These are phyloP conservation scores for Colletotrichum horii DNA, from an alignment of 2,329 filamentous ascomycete species.

Conservation along the genomic window DNA sequence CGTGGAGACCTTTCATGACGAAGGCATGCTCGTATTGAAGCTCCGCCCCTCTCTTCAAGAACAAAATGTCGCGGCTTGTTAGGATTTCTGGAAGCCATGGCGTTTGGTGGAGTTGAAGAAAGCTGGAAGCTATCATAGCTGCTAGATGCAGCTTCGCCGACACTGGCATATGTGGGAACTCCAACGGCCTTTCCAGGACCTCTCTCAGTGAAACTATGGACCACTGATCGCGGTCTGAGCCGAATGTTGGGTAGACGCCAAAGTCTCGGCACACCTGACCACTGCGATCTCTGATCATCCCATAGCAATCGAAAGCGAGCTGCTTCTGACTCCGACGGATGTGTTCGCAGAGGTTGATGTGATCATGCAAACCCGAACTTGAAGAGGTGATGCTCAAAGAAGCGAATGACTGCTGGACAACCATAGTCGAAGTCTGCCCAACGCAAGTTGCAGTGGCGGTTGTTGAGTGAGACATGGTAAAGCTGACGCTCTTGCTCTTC, in stretches of 20 bases:
- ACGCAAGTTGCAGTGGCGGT: not conserved
- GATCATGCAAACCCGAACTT: rapidly evolving
- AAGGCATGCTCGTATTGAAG: not conserved
- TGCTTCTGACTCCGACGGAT: not conserved
- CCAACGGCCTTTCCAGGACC: not conserved
- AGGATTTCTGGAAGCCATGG: slow-evolving; percentile 23
- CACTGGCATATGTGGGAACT: not conserved
- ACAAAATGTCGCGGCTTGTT: slow-evolving; percentile 3
- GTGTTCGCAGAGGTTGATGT: not conserved
- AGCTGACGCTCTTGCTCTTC: not conserved
- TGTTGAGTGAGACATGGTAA: not conserved
- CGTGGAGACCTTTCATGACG: not conserved
- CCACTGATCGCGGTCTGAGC: not conserved
- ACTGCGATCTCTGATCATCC: not conserved
- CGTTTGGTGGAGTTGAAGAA: slow-evolving; percentile 28
- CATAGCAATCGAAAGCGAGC: not conserved
- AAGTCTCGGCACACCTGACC: not conserved
- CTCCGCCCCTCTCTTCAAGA: slow-evolving; percentile 4
- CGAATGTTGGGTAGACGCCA: not conserved
- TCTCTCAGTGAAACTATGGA: slow-evolving; percentile 13
- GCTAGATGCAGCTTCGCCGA: slow-evolving; percentile 24
- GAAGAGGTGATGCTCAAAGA: rapidly evolving
- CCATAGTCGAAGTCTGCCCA: not conserved
- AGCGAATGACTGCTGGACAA: not conserved
- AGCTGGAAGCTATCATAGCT: slow-evolving; percentile 22